Evolutionary conservation across 306 rosid genomes (phyloP).

Genomic region (Carpinus fangiana): DNA sequence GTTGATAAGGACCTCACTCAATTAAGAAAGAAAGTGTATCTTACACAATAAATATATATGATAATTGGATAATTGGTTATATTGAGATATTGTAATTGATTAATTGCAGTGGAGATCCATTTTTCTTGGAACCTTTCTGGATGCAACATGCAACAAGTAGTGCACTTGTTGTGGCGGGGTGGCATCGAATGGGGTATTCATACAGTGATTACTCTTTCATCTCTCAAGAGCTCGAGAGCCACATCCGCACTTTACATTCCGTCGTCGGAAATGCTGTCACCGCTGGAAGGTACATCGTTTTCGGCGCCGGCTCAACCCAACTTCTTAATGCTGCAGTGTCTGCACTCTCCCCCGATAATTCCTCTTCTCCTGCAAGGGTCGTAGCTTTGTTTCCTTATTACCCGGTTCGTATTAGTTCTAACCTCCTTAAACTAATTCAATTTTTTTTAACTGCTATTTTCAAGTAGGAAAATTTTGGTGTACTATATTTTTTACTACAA

Average conservation of each 20-base stretch:
- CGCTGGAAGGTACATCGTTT: slow-evolving; percentile 23
- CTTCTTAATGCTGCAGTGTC: slow-evolving; percentile 34
- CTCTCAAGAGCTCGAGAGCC: slow-evolving; percentile 23
- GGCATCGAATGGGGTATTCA: slow-evolving; percentile 46
- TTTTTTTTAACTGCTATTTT: too few species aligned
- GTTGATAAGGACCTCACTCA: too few species aligned
- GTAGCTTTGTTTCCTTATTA: slow-evolving; percentile 19
- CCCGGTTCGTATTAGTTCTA: slow-evolving; percentile 8
- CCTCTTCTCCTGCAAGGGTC: slow-evolving; percentile 7
- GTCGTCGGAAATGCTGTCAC: slow-evolving; percentile 38
- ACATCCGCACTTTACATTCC: slow-evolving; percentile 25
- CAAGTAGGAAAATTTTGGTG: too few species aligned
- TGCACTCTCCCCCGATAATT: slow-evolving; percentile 18
- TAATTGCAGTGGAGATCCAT: slow-evolving; percentile 43
- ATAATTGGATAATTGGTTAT: too few species aligned
- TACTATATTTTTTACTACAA: too few species aligned
- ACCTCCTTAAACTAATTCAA: too few species aligned
- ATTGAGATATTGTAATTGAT: not conserved
- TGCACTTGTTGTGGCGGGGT: slow-evolving; percentile 39
- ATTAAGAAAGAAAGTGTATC: too few species aligned
- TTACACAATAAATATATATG: too few species aligned
- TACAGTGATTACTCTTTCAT: slow-evolving; percentile 6
- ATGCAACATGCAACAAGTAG: slow-evolving; percentile 28
- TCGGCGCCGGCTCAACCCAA: slow-evolving; percentile 39
- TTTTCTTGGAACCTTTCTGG: slow-evolving; percentile 49